phyloP scores from a whole-genome alignment of 2,329 filamentous ascomycete species.

The Diaporthe velutina region DNA sequence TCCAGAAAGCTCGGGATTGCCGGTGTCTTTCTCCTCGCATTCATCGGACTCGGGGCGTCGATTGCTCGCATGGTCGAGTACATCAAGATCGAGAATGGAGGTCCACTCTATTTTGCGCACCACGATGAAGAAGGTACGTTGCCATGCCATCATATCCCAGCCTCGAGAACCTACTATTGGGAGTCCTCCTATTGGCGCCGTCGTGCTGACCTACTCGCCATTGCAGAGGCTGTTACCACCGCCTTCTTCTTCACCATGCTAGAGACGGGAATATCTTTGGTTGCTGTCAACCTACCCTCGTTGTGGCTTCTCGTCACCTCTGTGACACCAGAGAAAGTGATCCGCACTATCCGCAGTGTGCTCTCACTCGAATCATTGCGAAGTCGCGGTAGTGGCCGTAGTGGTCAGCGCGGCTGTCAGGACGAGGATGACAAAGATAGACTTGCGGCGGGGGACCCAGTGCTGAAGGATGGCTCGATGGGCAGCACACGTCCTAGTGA shows the following conservation, averaged over 20 bases:
- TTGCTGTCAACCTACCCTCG: not conserved
- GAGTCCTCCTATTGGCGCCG: too few species aligned
- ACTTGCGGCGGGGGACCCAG: too few species aligned
- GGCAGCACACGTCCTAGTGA: too few species aligned
- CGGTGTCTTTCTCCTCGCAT: not conserved
- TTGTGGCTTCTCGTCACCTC: not conserved
- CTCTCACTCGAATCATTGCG: not conserved
- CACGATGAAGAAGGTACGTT: not conserved
- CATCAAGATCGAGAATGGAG: not conserved
- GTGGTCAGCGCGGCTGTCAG: too few species aligned
- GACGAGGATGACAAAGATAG: too few species aligned
- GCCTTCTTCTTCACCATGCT: not conserved
- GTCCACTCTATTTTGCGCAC: not conserved
- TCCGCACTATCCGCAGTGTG: not conserved
- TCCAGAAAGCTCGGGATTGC: not conserved
- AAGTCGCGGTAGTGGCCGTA: too few species aligned
- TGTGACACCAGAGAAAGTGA: not conserved
- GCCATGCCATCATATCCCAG: too few species aligned
- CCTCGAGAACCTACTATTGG: too few species aligned
- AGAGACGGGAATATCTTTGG: not conserved
- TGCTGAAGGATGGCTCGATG: too few species aligned
- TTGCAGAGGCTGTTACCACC: not conserved
- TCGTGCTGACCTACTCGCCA: not conserved
- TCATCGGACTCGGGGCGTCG: not conserved
- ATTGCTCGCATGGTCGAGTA: not conserved